A percentile compares a stretch with the other conserved stretches of the same genome.
Evolutionary conservation across 2,329 filamentous ascomycete species (phyloP).

Genomic region (Alternaria panax): DNA sequence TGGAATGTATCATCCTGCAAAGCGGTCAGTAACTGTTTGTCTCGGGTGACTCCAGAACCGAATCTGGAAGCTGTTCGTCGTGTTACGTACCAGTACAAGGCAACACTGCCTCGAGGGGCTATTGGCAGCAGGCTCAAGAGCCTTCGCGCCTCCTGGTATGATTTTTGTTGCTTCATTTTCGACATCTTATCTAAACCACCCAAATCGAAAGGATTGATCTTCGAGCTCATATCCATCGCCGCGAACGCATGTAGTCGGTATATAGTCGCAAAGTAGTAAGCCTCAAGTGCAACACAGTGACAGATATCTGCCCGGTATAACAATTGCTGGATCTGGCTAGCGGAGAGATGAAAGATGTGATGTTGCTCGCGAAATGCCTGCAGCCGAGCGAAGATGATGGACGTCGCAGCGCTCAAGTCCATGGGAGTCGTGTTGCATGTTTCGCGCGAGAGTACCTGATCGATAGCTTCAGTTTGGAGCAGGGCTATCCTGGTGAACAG

Average conservation of each 20-base stretch:
- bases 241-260: conserved; percentile 30
- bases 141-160: conserved; percentile 26
- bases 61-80: background rate
- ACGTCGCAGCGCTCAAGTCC: conserved; percentile 8
- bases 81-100: conserved; percentile 29
- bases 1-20: conserved; percentile 17
- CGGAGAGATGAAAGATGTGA: conserved; percentile 28
- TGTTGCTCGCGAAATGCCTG: conserved; percentile 24
- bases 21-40: background rate
- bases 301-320: conserved; percentile 37
- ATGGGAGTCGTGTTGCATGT: conserved; percentile 8
- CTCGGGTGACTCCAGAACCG: background rate
- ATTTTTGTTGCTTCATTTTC: conserved; percentile 18
- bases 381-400: conserved; percentile 18
- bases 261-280: conserved; percentile 35
- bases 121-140: conserved; percentile 27
- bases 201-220: conserved; percentile 28
- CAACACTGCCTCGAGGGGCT: conserved; percentile 30
- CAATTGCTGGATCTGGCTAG: conserved; percentile 28
- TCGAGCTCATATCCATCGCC: conserved; percentile 20
- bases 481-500: conserved; percentile 29
- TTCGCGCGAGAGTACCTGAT: conserved; percentile 26
- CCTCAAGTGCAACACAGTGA: conserved; percentile 30
- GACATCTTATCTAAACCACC: conserved; percentile 25
- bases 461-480: conserved; percentile 34